Percentiles rank a stretch among this genome's conserved stretches.
Evolutionary conservation across 2,329 filamentous ascomycete species (phyloP).

Genomic region (Cercospora berteroae): DNA sequence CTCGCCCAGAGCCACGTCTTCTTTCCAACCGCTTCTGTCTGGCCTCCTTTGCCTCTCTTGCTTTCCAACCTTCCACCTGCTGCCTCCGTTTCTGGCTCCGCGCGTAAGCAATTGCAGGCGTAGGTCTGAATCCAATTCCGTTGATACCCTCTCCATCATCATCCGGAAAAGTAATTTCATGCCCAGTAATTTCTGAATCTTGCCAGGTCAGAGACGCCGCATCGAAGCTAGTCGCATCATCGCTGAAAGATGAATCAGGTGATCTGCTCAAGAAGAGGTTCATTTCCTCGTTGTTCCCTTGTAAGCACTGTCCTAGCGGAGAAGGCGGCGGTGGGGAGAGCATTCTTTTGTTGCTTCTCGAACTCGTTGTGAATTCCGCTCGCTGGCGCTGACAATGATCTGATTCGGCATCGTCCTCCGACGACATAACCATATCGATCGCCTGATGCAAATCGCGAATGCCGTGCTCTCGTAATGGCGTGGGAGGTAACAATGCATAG

Average conservation of each 20-base stretch:
- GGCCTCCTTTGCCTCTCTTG: slow-evolving; percentile 58
- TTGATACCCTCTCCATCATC: slow-evolving; percentile 65
- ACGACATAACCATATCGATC: slow-evolving; percentile 3
- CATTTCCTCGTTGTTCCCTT: slow-evolving; percentile 4
- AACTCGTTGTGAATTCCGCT: neutral
- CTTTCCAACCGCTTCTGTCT: slow-evolving; percentile 56
- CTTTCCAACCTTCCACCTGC: slow-evolving; percentile 60
- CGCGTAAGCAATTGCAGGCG: slow-evolving; percentile 57
- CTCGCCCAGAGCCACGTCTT: slow-evolving; percentile 33
- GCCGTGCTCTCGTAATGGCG: slow-evolving; percentile 5
- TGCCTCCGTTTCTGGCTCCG: slow-evolving; percentile 56
- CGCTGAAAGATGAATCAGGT: slow-evolving; percentile 14
- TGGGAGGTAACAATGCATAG: slow-evolving; percentile 2
- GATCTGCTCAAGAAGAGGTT: slow-evolving; percentile 9
- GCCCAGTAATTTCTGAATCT: slow-evolving; percentile 62
- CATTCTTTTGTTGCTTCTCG: slow-evolving; percentile 19
- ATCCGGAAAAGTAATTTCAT: slow-evolving; percentile 53
- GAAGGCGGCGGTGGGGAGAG: slow-evolving; percentile 19
- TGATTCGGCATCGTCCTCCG: neutral
- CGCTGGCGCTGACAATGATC: neutral
- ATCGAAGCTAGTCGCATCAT: slow-evolving; percentile 11
- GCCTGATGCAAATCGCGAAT: neutral
- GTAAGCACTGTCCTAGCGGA: slow-evolving; percentile 4
- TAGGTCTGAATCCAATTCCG: slow-evolving; percentile 62
- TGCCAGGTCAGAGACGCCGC: slow-evolving; percentile 52